Evolutionary conservation across 2,329 filamentous ascomycete species (phyloP).

Genomic region (Calonectria ilicicola): DNA sequence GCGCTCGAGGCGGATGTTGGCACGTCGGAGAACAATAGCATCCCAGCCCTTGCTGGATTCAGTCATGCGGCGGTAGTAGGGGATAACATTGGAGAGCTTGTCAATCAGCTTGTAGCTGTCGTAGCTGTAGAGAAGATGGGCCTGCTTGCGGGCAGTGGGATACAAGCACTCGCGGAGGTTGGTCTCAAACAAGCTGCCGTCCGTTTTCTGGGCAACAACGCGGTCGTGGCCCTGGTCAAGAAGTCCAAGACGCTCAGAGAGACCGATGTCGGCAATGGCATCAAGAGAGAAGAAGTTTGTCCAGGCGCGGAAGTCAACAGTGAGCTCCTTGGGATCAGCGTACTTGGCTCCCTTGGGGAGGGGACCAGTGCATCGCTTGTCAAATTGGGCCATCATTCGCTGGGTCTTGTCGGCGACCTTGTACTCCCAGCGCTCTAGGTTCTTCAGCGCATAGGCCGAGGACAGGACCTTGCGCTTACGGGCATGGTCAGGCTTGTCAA

Average conservation of each 20-base stretch:
- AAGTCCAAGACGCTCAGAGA: slow-evolving; percentile 62
- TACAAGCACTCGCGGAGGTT: slow-evolving; percentile 63
- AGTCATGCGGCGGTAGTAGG: slow-evolving; percentile 46
- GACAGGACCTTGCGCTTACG: slow-evolving; percentile 63
- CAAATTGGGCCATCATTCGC: slow-evolving; percentile 57
- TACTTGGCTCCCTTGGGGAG: slow-evolving; percentile 40
- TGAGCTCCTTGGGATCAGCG: slow-evolving; percentile 53
- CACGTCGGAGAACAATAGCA: slow-evolving; percentile 52
- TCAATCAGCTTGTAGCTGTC: slow-evolving; percentile 61
- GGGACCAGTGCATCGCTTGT: slow-evolving; percentile 54
- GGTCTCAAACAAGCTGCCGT: slow-evolving; percentile 59
- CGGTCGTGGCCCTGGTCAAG: slow-evolving; percentile 61
- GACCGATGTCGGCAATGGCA: slow-evolving; percentile 67
- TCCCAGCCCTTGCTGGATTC: slow-evolving; percentile 52
- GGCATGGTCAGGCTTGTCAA: slow-evolving; percentile 64
- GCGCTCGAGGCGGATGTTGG: slow-evolving; percentile 42
- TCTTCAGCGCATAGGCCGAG: slow-evolving; percentile 64
- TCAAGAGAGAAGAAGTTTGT: slow-evolving; percentile 68
- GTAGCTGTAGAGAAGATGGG: slow-evolving; percentile 63
- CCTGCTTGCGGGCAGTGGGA: slow-evolving; percentile 61
- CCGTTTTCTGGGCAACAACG: slow-evolving; percentile 54
- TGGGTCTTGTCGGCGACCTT: slow-evolving; percentile 65
- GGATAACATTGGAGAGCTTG: slow-evolving; percentile 61
- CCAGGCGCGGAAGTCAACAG: slow-evolving; percentile 61
- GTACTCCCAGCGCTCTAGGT: slow-evolving; percentile 66